Conservation (phyloP, 805 yeast genomes). For the Yamadazyma endophytica region DNA sequence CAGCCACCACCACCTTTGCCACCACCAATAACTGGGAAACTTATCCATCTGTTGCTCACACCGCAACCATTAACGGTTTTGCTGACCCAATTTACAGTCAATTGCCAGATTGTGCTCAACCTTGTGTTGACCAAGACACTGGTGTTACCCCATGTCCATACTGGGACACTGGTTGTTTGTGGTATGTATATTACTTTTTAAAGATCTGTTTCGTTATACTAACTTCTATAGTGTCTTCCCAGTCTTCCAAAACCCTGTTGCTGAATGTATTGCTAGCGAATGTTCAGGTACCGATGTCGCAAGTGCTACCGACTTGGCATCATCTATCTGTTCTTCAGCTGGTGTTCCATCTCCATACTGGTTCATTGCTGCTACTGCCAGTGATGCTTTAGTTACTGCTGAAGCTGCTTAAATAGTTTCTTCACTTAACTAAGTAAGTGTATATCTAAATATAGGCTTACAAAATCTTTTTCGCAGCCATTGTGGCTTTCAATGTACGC, state of each 20-base stretch:
- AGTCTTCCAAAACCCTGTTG: conserved; percentile 12
- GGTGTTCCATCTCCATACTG: conserved; percentile 32
- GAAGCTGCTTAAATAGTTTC: conserved; percentile 12
- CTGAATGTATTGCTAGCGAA: conserved; percentile 33
- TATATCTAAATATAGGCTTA: too few species aligned
- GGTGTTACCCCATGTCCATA: conserved; percentile 39
- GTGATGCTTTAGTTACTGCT: conserved; percentile 21
- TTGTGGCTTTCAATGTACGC: not conserved
- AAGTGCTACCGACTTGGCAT: conserved; percentile 21
- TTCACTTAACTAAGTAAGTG: too few species aligned
- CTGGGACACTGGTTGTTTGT: conserved; percentile 46
- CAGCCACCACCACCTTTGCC: conserved; percentile 10
- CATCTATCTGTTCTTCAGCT: conserved; percentile 18
- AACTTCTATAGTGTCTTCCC: conserved; percentile 19
- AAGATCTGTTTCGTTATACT: too few species aligned
- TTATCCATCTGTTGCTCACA: conserved; percentile 31
- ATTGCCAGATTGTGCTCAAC: conserved; percentile 32
- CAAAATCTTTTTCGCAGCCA: too few species aligned
- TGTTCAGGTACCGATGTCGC: conserved; percentile 30
- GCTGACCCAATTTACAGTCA: conserved; percentile 31
- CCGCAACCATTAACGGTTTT: conserved; percentile 41
- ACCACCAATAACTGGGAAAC: conserved; percentile 20
- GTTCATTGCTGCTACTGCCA: conserved; percentile 21
- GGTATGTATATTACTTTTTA: too few species aligned
- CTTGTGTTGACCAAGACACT: conserved; percentile 27